Evolutionary conservation across 768 basidiomycete species (phyloP).

Genomic region (Trametes cingulata): DNA sequence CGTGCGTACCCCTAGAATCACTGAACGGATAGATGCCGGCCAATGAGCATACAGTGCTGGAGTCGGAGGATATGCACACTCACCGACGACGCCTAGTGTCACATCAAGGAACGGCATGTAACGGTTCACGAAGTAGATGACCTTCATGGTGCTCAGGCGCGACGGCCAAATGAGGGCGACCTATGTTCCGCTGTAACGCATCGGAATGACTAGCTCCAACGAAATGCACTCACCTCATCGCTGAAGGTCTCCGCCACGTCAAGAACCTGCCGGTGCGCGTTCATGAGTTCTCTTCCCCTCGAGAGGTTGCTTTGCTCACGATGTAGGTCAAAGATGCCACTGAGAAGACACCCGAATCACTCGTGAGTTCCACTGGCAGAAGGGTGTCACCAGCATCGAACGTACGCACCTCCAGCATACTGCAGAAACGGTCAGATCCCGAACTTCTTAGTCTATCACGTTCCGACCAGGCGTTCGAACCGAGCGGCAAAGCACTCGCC

Average conservation of each 20-base stretch:
- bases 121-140: conserved; percentile 9
- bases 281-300: too few relatives aligned
- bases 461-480: not conserved
- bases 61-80: too few relatives aligned
- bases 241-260: conserved; percentile 4
- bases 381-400: not conserved
- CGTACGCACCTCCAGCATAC: not conserved
- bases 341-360: not conserved
- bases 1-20: not conserved
- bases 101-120: conserved; percentile 10
- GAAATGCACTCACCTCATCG: not conserved
- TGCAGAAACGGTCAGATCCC: not conserved
- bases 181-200: not conserved
- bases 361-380: not conserved
- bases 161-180: conserved; percentile 3
- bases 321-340: not conserved
- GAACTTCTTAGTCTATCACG: not conserved
- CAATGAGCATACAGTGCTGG: too few relatives aligned
- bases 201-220: not conserved
- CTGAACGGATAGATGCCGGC: not conserved
- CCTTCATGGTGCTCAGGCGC: conserved; percentile 5
- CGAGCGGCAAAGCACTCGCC: not conserved
- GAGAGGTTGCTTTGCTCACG: not conserved
- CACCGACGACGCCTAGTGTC: not conserved
- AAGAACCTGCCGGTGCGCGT: not conserved